Base-by-base conservation (phyloP, 768 basidiomycete species). In the Hericium rajendrae region DNA sequence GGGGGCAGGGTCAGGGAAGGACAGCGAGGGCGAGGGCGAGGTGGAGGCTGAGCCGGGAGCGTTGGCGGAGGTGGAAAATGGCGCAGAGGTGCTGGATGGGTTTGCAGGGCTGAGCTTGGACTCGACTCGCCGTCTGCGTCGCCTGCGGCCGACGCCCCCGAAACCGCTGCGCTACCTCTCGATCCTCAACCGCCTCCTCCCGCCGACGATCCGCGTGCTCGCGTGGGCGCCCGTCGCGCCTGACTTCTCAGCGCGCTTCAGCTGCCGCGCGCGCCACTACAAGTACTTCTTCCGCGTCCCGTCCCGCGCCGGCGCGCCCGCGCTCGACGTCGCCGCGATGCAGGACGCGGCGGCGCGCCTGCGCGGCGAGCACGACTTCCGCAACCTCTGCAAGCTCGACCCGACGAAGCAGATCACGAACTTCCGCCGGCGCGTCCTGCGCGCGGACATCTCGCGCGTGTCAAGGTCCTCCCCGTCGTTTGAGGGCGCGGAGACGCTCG, bases 381-480 rank as follows among this genome's bases (percentile, higher is more conserved):
- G 94, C 15, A 98, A 98, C 66, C 77, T 97, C 38, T 97, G 91
- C 76, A 97, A 94, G 68, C 72, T 98, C 20, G 95, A 98, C 67
- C 81, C 91, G 0, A 78, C 83, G 38, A 97, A 97, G 70, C 94
- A 97, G 71, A 86, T 97, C 60, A 84, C 85, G 22, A 78, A 80
- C 57, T 95, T 94, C 71, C 74, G 68, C 22, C 78, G 95, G 37
- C 75, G 75, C 20, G 84, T 97, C 54, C 62, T 83, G 40, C 75
- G 74, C 16, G 92, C 91, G 0, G 78, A 81, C 28, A 82, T 94
- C 49, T 72, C 74, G 11, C 76, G 73, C 2, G 72, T 84, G 56
- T 62, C 39, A 50, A 10, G 58, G 55, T 32, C 59, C 26, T 38
- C 26, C 39, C 28, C 28, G 8, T 32, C 8, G 28, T 32, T 32